Evolutionary conservation across 1,284 basidiomycete species (phyloP), one percentile per base, ranked within the genome.

Genomic region (Schizophyllum amplum): DNA sequence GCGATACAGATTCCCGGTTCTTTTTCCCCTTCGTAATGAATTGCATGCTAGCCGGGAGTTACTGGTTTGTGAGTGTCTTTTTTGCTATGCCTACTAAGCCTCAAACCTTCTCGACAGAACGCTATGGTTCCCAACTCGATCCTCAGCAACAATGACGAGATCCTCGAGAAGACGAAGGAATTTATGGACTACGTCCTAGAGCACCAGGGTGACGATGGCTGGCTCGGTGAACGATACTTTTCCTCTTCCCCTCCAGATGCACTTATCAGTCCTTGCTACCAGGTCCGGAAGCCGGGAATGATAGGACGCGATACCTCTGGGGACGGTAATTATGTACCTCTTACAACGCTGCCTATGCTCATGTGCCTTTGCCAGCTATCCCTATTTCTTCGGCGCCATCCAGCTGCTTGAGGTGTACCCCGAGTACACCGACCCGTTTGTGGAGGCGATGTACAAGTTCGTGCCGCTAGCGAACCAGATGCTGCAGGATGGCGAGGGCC

Each of bases 401-500:
- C 79, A 81, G 66, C 78, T 82, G 75, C 73, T 75, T 5, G 80
- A 82, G 64, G 71, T 69, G 25, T 69, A 80, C 61, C 71, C 77
- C 1, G 65, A 75, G 2, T 66, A 78, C 48, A 75, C 76, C 4
- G 68, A 70, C 47, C 62, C 67, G 51, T 75, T 81, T 25, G 77
- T 82, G 11, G 69, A 69, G 11, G 76, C 78, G 5, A 59, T 82
- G 57, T 70, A 80, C 64, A 79, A 76, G 58, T 82, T 83, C 55
- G 77, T 82, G n/a, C 62, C 66, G 9, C 64, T 82, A n/a, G 79
- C 82, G 27, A 82, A 83, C 62, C 71, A 69, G 7, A 82, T 83
- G 81, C 68, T 83, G 48, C 73, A 77, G 57, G 72, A 73, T 52
- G 77, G 76, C 20, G 63, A 75, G 62, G 81, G 80, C 20, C 71